Conservation (phyloP, 1,284 basidiomycete species). For the Rhodotorula sp. region DNA sequence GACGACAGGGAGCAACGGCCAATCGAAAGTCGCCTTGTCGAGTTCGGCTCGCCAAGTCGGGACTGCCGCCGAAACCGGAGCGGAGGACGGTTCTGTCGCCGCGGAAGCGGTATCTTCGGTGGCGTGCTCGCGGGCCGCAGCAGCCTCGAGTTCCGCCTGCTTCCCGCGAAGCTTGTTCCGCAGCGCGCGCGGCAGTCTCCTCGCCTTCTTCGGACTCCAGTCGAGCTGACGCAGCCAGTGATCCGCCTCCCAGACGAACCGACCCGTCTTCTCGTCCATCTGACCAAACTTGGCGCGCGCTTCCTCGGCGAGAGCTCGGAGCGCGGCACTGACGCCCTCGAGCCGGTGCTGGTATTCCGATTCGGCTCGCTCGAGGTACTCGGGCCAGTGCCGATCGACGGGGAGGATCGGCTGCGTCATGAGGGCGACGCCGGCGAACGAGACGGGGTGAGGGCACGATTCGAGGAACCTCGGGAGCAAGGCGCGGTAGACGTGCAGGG, state of each 20-base stretch:
- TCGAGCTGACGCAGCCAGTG: slow-evolving; percentile 90
- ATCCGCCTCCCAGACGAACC: slow-evolving; percentile 65
- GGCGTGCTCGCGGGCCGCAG: neutral
- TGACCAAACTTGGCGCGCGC: slow-evolving; percentile 56
- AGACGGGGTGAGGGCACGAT: slow-evolving; percentile 88
- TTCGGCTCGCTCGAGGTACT: slow-evolving; percentile 77
- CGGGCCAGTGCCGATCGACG: slow-evolving; percentile 84
- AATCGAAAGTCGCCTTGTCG: slow-evolving; percentile 25
- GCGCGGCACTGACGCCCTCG: slow-evolving; percentile 66
- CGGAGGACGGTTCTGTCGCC: neutral
- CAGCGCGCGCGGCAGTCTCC: slow-evolving; percentile 30
- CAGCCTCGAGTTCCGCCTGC: slow-evolving; percentile 1
- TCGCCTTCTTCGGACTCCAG: slow-evolving; percentile 78
- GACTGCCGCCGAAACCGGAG: neutral
- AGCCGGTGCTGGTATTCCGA: slow-evolving; percentile 73
- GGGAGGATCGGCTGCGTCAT: slow-evolving; percentile 93
- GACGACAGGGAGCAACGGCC: slow-evolving; percentile 41
- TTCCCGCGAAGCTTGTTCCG: slow-evolving; percentile 7
- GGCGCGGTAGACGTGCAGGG: slow-evolving; percentile 75
- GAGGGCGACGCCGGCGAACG: slow-evolving; percentile 83
- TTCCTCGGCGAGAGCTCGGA: slow-evolving; percentile 66
- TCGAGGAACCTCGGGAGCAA: slow-evolving; percentile 81
- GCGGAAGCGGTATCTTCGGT: neutral
- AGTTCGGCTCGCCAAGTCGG: slow-evolving; percentile 24
- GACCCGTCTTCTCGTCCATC: slow-evolving; percentile 42